Evolutionary conservation across 2,329 filamentous ascomycete species (phyloP).

Genomic region (Fusarium camptoceras): DNA sequence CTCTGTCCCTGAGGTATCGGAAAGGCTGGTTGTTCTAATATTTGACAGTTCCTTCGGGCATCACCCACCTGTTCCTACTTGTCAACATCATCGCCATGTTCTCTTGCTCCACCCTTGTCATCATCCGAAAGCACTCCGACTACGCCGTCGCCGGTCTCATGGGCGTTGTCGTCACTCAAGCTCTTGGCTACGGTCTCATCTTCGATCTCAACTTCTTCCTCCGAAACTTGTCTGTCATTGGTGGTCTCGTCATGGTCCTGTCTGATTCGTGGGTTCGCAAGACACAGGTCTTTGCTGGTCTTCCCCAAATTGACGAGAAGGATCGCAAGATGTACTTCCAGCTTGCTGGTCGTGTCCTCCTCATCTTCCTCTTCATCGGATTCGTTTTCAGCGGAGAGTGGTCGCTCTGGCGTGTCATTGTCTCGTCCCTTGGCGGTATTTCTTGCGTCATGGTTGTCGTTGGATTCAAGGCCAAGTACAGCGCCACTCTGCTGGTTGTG

Average conservation of each 20-base stretch:
- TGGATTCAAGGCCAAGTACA: conserved; percentile 99
- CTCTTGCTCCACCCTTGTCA: conserved; percentile 84
- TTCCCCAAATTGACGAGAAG: conserved; percentile 96
- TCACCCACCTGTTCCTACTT: conserved; percentile 94
- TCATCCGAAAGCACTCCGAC: conserved; percentile 91
- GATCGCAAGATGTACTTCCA: conserved; percentile 99
- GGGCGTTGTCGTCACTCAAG: conserved; percentile 90
- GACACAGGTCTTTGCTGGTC: conserved; percentile 93
- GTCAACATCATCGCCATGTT: conserved; percentile 91
- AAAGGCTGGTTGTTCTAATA: conserved; percentile 32
- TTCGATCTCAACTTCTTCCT: conserved; percentile 99
- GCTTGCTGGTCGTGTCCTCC: conserved; percentile 90
- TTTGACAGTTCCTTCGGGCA: conserved; percentile 79
- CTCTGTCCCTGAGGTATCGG: not conserved
- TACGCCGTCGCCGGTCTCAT: conserved; percentile 92
- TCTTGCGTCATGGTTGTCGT: conserved; percentile 99
- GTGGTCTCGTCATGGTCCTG: conserved; percentile 96
- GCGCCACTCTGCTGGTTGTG: conserved; percentile 92
- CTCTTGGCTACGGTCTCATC: conserved; percentile 95
- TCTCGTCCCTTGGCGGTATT: conserved; percentile 85
- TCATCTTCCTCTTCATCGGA: conserved; percentile 97
- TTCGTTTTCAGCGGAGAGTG: conserved; percentile 97
- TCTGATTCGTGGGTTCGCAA: conserved; percentile 99
- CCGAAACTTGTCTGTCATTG: conserved; percentile 96
- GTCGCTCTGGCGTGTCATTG: conserved; percentile 87